Conservation (phyloP, 1,139 yeast genomes). For the Candida tropicalis region DNA sequence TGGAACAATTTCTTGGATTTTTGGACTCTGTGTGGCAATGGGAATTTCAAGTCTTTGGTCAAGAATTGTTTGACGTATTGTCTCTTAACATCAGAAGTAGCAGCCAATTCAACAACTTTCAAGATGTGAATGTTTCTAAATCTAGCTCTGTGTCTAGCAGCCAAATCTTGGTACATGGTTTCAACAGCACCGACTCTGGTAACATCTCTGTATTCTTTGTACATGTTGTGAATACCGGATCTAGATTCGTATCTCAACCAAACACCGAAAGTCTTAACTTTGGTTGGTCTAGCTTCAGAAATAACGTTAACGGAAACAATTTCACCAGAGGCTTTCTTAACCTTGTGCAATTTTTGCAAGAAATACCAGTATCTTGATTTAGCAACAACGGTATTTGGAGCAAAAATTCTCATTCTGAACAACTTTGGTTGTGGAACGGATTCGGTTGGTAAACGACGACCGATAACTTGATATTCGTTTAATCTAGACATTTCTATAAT, state of each 20-base stretch:
- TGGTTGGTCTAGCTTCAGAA: conserved; percentile 96
- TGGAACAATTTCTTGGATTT: conserved; percentile 87
- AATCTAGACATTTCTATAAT: conserved; percentile 83
- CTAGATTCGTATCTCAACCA: conserved; percentile 99
- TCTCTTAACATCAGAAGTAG: conserved; percentile 98
- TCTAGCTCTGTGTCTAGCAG: conserved; percentile 99
- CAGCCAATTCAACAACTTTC: conserved; percentile 98
- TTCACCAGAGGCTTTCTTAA: conserved; percentile 99
- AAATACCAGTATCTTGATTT: conserved; percentile 99
- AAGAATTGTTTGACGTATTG: conserved; percentile 98
- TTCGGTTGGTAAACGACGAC: conserved; percentile 99
- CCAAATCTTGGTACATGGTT: conserved; percentile 99
- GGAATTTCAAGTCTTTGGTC: conserved; percentile 97
- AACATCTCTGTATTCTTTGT: conserved; percentile 99
- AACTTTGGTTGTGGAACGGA: conserved; percentile 99
- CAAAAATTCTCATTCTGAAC: conserved; percentile 99
- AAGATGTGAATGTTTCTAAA: conserved; percentile 98
- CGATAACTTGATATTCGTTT: conserved; percentile 99
- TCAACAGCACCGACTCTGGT: conserved; percentile 99
- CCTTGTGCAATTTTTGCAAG: conserved; percentile 98
- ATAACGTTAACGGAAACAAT: conserved; percentile 90
- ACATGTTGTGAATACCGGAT: conserved; percentile 99
- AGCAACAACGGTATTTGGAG: conserved; percentile 98
- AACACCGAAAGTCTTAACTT: conserved; percentile 99
- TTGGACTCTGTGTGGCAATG: conserved; percentile 99